Evolutionary conservation across 768 basidiomycete genomes (phyloP).

Genomic region (Lentinula detonsa): DNA sequence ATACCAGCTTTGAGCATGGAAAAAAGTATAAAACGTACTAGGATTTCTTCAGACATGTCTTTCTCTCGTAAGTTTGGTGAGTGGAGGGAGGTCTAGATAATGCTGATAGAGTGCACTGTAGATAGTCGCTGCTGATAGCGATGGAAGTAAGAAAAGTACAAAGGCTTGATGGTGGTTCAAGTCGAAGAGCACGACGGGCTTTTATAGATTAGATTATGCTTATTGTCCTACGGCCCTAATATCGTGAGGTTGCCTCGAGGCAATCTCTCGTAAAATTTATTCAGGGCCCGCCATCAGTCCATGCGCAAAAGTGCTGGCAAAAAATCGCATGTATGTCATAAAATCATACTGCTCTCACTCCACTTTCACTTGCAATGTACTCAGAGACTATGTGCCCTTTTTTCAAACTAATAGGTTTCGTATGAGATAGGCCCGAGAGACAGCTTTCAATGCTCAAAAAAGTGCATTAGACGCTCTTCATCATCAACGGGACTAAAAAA

Average conservation of each 20-base stretch:
- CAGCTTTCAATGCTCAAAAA: background rate
- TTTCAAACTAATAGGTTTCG: background rate
- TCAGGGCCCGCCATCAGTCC: background rate
- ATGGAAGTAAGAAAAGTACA: slow-evolving; percentile 6
- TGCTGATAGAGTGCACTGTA: background rate
- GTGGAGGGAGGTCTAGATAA: background rate
- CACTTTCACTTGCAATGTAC: background rate
- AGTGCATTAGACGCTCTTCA: slow-evolving; percentile 2
- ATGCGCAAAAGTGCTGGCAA: slow-evolving; percentile 3
- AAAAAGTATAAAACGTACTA: background rate
- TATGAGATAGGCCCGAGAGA: background rate
- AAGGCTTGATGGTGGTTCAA: background rate
- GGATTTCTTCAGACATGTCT: background rate
- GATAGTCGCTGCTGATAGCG: background rate
- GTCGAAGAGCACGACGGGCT: background rate
- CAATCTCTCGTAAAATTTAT: background rate
- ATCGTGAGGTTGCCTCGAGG: slow-evolving; percentile 6
- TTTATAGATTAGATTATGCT: slow-evolving; percentile 2
- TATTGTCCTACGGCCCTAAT: slow-evolving; percentile 1
- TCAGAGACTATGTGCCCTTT: background rate
- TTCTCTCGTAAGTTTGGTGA: background rate
- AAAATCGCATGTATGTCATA: background rate
- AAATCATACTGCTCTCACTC: background rate
- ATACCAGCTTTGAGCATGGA: background rate
- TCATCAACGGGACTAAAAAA: background rate